These are phyloP conservation scores for Cyclotella sp. DNA, from an alignment of 108 stramenopile genomes.

Conservation along the genomic window DNA sequence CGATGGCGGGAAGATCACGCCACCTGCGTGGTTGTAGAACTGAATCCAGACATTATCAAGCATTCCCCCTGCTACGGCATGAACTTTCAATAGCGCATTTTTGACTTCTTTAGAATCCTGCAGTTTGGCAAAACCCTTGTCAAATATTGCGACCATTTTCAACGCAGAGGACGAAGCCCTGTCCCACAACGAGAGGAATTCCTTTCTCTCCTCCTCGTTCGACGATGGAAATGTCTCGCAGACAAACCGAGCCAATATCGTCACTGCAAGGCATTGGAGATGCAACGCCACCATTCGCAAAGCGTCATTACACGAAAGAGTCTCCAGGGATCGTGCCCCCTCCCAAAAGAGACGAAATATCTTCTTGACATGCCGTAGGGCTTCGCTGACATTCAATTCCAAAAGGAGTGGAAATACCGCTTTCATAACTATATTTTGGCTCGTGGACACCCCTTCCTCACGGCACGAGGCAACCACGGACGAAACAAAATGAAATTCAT, in stretches of 20 bases:
- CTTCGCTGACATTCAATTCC: slow-evolving; percentile 8
- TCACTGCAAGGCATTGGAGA: slow-evolving; percentile 28
- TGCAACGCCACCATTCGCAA: slow-evolving; percentile 20
- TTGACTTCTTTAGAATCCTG: neutral
- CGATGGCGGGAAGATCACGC: slow-evolving; percentile 11
- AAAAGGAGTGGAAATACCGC: slow-evolving; percentile 23
- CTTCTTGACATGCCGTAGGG: slow-evolving; percentile 32
- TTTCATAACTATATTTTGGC: slow-evolving; percentile 27
- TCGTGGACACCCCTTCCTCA: slow-evolving; percentile 27
- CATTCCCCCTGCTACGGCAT: slow-evolving; percentile 24
- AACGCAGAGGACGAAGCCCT: slow-evolving; percentile 44
- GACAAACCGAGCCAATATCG: slow-evolving; percentile 15
- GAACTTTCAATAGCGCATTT: slow-evolving; percentile 35
- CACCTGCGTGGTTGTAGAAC: neutral
- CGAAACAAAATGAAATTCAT: slow-evolving; percentile 42
- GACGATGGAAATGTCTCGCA: neutral
- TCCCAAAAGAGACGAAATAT: slow-evolving; percentile 49
- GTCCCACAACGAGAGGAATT: slow-evolving; percentile 39
- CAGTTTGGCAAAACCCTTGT: neutral
- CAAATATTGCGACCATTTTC: slow-evolving; percentile 23
- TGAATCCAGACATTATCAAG: slow-evolving; percentile 29
- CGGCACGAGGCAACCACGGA: slow-evolving; percentile 18
- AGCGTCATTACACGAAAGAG: slow-evolving; percentile 11
- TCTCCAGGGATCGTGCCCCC: slow-evolving; percentile 30
- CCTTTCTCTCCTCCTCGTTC: slow-evolving; percentile 7